Base-by-base conservation (phyloP, 129 eudicot species). In the Saposhnikovia divaricata region DNA sequence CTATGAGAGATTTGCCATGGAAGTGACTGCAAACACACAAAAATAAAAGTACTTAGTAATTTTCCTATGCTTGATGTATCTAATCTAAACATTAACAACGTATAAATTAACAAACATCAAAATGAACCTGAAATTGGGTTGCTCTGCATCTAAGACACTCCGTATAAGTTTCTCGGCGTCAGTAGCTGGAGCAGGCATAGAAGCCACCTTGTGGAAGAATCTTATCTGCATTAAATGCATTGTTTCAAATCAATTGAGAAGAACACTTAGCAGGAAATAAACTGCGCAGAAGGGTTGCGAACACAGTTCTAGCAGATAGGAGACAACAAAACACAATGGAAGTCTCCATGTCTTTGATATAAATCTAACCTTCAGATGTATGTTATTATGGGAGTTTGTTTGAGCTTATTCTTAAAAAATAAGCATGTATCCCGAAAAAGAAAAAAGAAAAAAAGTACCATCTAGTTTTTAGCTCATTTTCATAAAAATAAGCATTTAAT, bases 61-160 rank as follows among this genome's bases (percentile, higher is more conserved):
- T 79, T 31, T 31, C 42, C 2, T 37, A 78, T n/a, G 81, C 57
- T 23, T 23, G 21, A 27, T 21, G 14, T 4, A 21, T 42, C 27
- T 40, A 42, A n/a, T 9, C 69, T 61, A 61, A 40, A 76, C 8
- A 44, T 21, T 9, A 80, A 55, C 45, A 43, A 12, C 15, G 4
- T 57, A 63, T 42, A 46, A 59, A 34, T 34, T 34, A 34, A 34
- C 37, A 34, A 59, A 50, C 18, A 66, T 46, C 34, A 38, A 77
- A 82, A 69, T 39, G 51, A 71, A 92, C 99, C 99, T 95, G 82
- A 95, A 85, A 81, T 87, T 81, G 23, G 90, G 89, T 23, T 91
- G 88, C 85, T 95, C 99, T 69, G 96, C 99, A 83, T 92, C 97
- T 87, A 95, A 73, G 77, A 95, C 97, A 11, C 88, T 87, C 83